phyloP scores from a whole-genome alignment of 805 yeast species.

The Yarrowia hollandica region DNA sequence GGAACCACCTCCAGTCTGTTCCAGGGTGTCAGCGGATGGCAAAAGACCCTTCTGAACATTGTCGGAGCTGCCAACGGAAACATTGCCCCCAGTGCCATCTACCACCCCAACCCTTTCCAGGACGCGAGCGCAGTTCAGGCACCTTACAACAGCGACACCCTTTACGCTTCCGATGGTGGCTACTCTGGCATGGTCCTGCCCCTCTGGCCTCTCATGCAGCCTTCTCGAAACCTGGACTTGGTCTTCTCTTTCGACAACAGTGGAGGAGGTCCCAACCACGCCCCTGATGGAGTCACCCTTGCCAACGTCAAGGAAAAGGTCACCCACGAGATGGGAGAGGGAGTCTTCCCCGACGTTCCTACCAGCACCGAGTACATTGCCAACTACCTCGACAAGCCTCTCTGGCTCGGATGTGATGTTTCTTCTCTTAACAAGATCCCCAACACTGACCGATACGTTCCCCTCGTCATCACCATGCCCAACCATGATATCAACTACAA shows the following conservation, averaged over 20 bases:
- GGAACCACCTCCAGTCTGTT: conserved; percentile 83
- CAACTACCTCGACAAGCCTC: conserved; percentile 75
- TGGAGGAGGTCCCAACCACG: conserved; percentile 42
- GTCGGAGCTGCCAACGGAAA: conserved; percentile 11
- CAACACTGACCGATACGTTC: conserved; percentile 63
- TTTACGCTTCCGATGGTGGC: conserved; percentile 66
- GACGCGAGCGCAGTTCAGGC: conserved; percentile 33
- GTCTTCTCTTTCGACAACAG: conserved; percentile 51
- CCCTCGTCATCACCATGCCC: conserved; percentile 75
- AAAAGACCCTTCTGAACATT: neutral
- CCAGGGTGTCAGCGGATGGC: conserved; percentile 52
- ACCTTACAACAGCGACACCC: conserved; percentile 43
- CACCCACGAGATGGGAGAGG: conserved; percentile 45
- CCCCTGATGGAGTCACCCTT: conserved; percentile 50
- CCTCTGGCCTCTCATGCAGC: conserved; percentile 59
- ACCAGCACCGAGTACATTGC: conserved; percentile 59
- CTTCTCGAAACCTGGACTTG: conserved; percentile 55
- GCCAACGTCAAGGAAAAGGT: conserved; percentile 37
- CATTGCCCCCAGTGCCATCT: conserved; percentile 66
- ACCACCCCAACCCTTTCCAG: conserved; percentile 70
- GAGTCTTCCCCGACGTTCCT: conserved; percentile 39
- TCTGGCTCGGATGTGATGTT: conserved; percentile 74
- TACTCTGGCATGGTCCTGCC: conserved; percentile 75
- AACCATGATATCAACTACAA: conserved; percentile 64
- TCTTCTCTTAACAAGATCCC: conserved; percentile 56